phyloP scores from a whole-genome alignment of 805 yeast species.

The Candida peoriensis region DNA sequence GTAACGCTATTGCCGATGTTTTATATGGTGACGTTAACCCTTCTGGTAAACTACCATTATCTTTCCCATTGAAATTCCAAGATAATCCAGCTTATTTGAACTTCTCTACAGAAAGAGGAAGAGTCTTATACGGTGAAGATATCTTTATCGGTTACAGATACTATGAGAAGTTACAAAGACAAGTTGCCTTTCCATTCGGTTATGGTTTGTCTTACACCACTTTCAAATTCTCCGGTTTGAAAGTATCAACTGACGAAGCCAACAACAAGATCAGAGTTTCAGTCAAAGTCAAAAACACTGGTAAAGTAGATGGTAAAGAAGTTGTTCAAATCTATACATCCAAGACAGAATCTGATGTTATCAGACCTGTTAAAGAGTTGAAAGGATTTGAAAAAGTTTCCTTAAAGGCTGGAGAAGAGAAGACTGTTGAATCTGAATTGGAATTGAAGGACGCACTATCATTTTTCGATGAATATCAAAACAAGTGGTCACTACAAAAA shows the following conservation, averaged over 20 bases:
- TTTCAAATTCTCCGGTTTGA: slow-evolving; percentile 37
- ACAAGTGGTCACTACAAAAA: slow-evolving; percentile 46
- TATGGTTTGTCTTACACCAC: slow-evolving; percentile 56
- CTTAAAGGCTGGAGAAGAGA: slow-evolving; percentile 39
- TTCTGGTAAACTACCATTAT: slow-evolving; percentile 50
- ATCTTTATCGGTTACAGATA: slow-evolving; percentile 58
- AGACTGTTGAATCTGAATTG: slow-evolving; percentile 32
- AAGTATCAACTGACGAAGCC: slow-evolving; percentile 26
- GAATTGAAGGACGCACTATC: slow-evolving; percentile 46
- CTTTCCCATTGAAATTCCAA: slow-evolving; percentile 46
- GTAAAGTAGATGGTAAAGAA: slow-evolving; percentile 45
- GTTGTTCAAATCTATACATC: slow-evolving; percentile 50
- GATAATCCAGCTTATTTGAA: slow-evolving; percentile 56
- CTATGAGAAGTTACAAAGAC: slow-evolving; percentile 46
- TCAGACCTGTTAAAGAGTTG: slow-evolving; percentile 55
- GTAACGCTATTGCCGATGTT: slow-evolving; percentile 58
- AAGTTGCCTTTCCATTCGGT: slow-evolving; percentile 57
- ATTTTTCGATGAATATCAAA: slow-evolving; percentile 44
- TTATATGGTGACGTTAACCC: slow-evolving; percentile 58
- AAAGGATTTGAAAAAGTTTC: slow-evolving; percentile 50
- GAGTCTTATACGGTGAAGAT: slow-evolving; percentile 59
- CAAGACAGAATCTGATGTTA: slow-evolving; percentile 26
- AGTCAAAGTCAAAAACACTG: slow-evolving; percentile 44
- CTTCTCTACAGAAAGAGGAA: slow-evolving; percentile 46
- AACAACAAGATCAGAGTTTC: slow-evolving; percentile 23